Evolutionary conservation across 352 stramenopile species (phyloP), one percentile per base, ranked within the genome.

Genomic region (Globisporangium uncinulatum): DNA sequence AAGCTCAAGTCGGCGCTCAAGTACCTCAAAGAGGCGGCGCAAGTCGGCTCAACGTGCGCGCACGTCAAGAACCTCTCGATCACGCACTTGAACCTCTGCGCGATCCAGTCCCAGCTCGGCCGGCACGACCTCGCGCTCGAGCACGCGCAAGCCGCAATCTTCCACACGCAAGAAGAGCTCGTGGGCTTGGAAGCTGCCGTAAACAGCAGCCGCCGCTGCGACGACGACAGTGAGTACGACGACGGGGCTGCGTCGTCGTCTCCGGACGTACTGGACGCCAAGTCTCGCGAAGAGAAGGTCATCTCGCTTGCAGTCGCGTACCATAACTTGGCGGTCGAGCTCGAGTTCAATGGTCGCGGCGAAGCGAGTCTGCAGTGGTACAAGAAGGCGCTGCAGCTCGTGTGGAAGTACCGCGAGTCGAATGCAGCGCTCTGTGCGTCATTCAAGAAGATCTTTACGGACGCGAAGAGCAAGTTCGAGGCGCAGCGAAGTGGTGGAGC

Each of bases 331-430:
- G 79, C 76, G 0, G 83, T 90, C 14, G 83, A 92, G 59, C 63
- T 92, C 1, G 83, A 92, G 56, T 89, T 90, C 56, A 92, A 89
- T 45, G 66, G 65, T 4, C 70, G 78, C 5, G 74, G 78, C 0
- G 79, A 90, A 31, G 78, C 79, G 10, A 89, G 83, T 56, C 65
- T 92, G 11, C 83, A 92, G 56, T 92, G 83, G 83, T 92, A 90
- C 55, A 89, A 89, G 62, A 90, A 92, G 54, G 79, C 83, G 1
- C 60, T 90, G 10, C 77, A 92, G 48, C 65, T 92, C 4, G 75
- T 85, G 21, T 74, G 61, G 56, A 81, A 76, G 48, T 88, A 86
- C 58, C 67, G 70, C 17, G 76, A 83, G 7, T 74, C 65, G n/a
- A 90, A 92, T 24, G 59, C 66, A 15, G 69, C 74, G 5, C 59